Conservation (phyloP, 2,329 filamentous ascomycete genomes). For the Trichoderma polysporum region DNA sequence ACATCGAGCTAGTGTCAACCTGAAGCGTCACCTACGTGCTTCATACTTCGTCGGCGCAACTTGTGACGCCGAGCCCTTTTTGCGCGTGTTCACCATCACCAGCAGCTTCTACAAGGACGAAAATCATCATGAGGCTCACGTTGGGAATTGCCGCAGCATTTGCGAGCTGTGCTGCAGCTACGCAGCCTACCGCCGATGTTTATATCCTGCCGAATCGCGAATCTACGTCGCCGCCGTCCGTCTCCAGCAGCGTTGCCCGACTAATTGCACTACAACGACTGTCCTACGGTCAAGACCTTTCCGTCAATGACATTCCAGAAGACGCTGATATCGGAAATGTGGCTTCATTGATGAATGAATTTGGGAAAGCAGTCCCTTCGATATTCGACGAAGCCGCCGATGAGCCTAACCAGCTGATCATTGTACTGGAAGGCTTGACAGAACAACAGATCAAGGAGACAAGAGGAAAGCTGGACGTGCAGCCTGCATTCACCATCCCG, state of each 20-base stretch:
- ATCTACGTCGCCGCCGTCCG: conserved; percentile 37
- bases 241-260: conserved; percentile 55
- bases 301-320: conserved; percentile 46
- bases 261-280: conserved; percentile 60
- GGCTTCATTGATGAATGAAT: conserved; percentile 58
- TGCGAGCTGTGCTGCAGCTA: conserved; percentile 40
- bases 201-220: conserved; percentile 49
- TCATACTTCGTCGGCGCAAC: conserved; percentile 23
- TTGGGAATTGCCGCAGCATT: conserved; percentile 42
- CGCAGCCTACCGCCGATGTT: conserved; percentile 48
- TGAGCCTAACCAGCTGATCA: conserved; percentile 54
- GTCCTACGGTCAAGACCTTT: conserved; percentile 47
- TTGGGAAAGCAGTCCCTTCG: conserved; percentile 51
- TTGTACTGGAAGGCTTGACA: conserved; percentile 59
- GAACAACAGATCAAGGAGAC: conserved; percentile 46
- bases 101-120: conserved; percentile 34
- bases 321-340: conserved; percentile 46
- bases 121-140: conserved; percentile 44
- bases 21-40: conserved; percentile 14
- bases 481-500: conserved; percentile 50
- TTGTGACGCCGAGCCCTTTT: conserved; percentile 34
- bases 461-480: conserved; percentile 36
- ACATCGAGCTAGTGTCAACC: conserved; percentile 7
- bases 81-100: conserved; percentile 28
- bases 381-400: conserved; percentile 47